Percentiles rank a stretch among this genome's conserved stretches.
phyloP scores from a whole-genome alignment of 2,329 filamentous ascomycete genomes.

The Emmonsia crescens region DNA sequence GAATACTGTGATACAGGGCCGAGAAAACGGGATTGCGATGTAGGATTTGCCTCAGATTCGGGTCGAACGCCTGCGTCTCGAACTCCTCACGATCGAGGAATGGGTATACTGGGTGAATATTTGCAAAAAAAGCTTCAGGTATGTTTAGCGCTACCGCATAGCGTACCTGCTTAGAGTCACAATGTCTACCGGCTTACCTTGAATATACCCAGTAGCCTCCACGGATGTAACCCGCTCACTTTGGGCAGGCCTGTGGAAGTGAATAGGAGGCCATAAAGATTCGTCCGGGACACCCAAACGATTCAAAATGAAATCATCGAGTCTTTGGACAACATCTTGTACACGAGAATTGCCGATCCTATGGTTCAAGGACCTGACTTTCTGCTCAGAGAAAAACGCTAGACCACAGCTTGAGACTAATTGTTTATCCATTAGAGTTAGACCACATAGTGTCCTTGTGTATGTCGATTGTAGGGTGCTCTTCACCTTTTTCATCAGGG shows the following conservation, averaged over 20 bases:
- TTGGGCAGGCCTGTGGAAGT: neutral
- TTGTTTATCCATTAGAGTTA: neutral
- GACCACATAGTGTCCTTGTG: neutral
- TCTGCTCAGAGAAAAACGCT: neutral
- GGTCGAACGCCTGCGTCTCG: neutral
- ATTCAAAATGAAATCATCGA: neutral
- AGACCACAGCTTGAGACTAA: neutral
- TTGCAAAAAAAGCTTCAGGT: neutral
- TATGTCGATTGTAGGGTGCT: neutral
- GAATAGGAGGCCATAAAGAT: neutral
- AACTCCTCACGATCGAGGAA: neutral
- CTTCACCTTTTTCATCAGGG: neutral
- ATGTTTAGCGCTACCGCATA: neutral
- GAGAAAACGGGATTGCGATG: neutral
- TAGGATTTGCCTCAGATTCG: neutral
- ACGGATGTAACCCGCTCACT: neutral
- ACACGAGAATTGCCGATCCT: neutral
- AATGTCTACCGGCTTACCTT: neutral
- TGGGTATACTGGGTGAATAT: neutral
- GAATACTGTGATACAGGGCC: neutral
- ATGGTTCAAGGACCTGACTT: neutral
- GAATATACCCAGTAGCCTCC: neutral
- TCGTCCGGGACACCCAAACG: neutral
- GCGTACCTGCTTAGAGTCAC: neutral
- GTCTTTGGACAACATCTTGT: neutral